A percentile compares a stretch with the other conserved stretches of the same genome.
phyloP scores from a whole-genome alignment of 1,284 basidiomycete genomes.

The Sphagnurus paluster region DNA sequence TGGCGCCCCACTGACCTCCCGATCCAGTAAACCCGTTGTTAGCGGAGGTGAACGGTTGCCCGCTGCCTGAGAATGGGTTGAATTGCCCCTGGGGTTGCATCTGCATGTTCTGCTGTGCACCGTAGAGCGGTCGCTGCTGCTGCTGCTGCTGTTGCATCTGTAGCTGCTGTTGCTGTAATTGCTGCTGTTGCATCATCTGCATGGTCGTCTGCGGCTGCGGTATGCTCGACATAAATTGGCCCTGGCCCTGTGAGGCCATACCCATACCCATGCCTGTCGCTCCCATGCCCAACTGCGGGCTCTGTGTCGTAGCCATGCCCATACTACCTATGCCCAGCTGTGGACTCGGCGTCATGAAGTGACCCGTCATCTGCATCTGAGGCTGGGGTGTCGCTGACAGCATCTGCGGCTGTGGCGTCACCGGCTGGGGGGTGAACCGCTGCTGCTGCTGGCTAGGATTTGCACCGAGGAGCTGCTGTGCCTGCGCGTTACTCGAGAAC shows the following conservation, averaged over 20 bases:
- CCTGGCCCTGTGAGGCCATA: conserved; percentile 1
- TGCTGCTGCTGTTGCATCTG: conserved; percentile 6
- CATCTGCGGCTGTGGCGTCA: conserved; percentile 21
- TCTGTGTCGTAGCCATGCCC: neutral
- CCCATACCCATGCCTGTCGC: neutral
- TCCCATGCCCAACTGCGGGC: neutral
- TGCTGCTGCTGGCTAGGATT: conserved; percentile 27
- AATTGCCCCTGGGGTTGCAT: conserved; percentile 19
- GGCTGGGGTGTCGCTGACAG: conserved; percentile 20
- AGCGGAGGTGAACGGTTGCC: conserved; percentile 21
- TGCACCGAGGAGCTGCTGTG: conserved; percentile 26
- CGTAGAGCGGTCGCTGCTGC: conserved; percentile 2
- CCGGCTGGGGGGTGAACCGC: conserved; percentile 29
- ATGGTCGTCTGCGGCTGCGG: conserved; percentile 22
- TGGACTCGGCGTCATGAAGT: conserved; percentile 11
- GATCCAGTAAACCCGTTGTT: conserved; percentile 22
- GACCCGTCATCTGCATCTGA: conserved; percentile 26
- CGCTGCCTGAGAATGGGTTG: conserved; percentile 20
- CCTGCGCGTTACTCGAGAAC: conserved; percentile 23
- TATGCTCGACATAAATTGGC: conserved; percentile 10
- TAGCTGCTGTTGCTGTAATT: conserved; percentile 7
- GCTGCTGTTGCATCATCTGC: conserved; percentile 13
- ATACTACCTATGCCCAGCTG: neutral
- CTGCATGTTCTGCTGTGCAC: conserved; percentile 6
- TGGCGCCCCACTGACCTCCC: conserved; percentile 34